Evolutionary conservation across 345 rosid genomes (phyloP).

Genomic region (Capsella bursapastoris): DNA sequence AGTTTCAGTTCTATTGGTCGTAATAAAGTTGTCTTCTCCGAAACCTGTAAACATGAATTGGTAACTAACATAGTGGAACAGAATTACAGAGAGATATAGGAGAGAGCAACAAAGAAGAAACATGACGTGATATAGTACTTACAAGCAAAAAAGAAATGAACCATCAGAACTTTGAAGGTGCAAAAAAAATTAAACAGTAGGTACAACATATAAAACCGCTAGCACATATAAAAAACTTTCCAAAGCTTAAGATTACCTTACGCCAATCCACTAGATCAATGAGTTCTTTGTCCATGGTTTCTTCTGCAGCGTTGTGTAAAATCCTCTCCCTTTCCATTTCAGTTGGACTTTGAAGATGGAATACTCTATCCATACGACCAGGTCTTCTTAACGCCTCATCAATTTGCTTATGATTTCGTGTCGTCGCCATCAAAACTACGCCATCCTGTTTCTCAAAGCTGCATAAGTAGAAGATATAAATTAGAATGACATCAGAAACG

Average conservation of each 20-base stretch:
- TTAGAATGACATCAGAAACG: constrained; percentile 14
- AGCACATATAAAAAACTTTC: constrained; percentile 14
- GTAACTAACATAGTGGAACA: constrained; percentile 37
- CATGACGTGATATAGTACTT: constrained; percentile 7
- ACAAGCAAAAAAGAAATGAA: constrained; percentile 19
- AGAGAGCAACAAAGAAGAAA: constrained; percentile 26
- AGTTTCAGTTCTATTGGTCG: constrained; percentile 88
- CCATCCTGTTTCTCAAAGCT: constrained; percentile 99
- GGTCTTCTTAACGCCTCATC: constrained; percentile 93
- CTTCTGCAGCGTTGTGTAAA: constrained; percentile 72
- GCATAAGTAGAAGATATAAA: constrained; percentile 36
- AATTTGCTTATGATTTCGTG: constrained; percentile 85
- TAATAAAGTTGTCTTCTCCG: constrained; percentile 85
- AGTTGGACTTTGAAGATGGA: constrained; percentile 89
- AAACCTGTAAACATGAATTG: constrained; percentile 63
- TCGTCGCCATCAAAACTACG: constrained; percentile 97
- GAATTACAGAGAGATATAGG: constrained; percentile 19
- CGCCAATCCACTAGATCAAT: constrained; percentile 84
- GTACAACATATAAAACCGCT: constrained; percentile 7
- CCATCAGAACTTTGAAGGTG: constrained; percentile 11
- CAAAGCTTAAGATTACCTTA: constrained; percentile 58
- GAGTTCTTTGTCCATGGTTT: constrained; percentile 84
- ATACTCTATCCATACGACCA: constrained; percentile 96
- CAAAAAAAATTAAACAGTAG: constrained; percentile 5
- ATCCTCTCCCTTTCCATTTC: constrained; percentile 91